Evolutionary conservation across 192 early-diverging fungal species (phyloP).

Genomic region (Podila epicladia): DNA sequence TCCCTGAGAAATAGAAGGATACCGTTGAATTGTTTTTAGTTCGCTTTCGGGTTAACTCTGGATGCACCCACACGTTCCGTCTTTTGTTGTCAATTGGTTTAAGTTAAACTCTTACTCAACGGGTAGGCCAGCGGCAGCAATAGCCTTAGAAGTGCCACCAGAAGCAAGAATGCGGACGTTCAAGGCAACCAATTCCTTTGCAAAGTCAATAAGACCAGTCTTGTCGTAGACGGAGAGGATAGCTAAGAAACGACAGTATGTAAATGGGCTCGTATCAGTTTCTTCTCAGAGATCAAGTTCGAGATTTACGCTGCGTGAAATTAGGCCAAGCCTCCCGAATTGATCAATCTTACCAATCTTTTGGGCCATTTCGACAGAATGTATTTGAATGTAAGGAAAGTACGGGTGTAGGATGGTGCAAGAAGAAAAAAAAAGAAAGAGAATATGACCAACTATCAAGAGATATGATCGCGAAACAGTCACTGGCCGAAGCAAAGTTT

Average conservation of each 20-base stretch:
- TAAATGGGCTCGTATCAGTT: not conserved
- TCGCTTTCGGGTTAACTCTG: too few relatives aligned
- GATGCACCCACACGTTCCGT: too few relatives aligned
- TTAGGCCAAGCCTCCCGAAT: not conserved
- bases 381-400: constrained; percentile 10
- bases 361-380: constrained; percentile 34
- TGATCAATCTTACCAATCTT: constrained; percentile 42
- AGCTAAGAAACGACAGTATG: constrained; percentile 52
- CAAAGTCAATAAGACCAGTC: constrained; percentile 91
- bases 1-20: constrained; percentile 64
- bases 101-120: constrained; percentile 69
- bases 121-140: constrained; percentile 88
- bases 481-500: not conserved
- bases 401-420: constrained; percentile 7
- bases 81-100: not conserved
- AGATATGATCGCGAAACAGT: not conserved
- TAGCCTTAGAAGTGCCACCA: constrained; percentile 93
- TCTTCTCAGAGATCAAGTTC: not conserved
- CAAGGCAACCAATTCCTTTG: constrained; percentile 78
- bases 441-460: constrained; percentile 5
- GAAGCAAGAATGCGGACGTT: constrained; percentile 90
- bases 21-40: not conserved
- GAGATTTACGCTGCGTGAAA: not conserved
- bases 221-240: constrained; percentile 98
- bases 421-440: constrained; percentile 7